phyloP scores from a whole-genome alignment of 2,329 filamentous ascomycete species.

The Aspergillus floridensis region DNA sequence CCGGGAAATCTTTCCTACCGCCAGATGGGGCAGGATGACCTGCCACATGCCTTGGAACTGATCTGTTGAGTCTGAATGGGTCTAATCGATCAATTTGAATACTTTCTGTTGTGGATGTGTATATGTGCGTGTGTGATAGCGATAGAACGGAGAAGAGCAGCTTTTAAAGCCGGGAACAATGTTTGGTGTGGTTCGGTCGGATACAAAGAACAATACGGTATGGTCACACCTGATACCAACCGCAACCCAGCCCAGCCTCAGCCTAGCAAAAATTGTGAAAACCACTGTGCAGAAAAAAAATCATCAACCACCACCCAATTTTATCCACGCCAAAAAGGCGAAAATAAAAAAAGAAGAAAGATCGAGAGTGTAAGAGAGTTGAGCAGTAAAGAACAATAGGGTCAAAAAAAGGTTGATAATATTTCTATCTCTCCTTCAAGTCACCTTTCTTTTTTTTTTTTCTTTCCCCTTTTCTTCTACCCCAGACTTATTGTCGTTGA shows the following conservation, averaged over 20 bases:
- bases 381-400: neutral
- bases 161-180: neutral
- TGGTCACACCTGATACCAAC: neutral
- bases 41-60: neutral
- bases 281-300: constrained; percentile 4
- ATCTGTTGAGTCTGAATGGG: neutral
- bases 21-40: neutral
- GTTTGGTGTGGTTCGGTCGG: neutral
- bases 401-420: constrained; percentile 10
- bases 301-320: constrained; percentile 9
- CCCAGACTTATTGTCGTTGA: constrained; percentile 22
- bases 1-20: neutral
- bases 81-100: neutral
- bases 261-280: constrained; percentile 1
- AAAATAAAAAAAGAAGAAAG: constrained; percentile 16
- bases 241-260: neutral
- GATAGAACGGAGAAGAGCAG: neutral
- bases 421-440: constrained; percentile 15
- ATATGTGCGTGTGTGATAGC: neutral
- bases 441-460: constrained; percentile 10
- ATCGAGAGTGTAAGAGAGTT: neutral
- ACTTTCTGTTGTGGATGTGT: neutral
- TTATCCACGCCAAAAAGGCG: constrained; percentile 7
- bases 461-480: constrained; percentile 19
- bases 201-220: neutral